Conservation (phyloP, 2,329 filamentous ascomycete genomes). For the Corinectria fuckeliana region DNA sequence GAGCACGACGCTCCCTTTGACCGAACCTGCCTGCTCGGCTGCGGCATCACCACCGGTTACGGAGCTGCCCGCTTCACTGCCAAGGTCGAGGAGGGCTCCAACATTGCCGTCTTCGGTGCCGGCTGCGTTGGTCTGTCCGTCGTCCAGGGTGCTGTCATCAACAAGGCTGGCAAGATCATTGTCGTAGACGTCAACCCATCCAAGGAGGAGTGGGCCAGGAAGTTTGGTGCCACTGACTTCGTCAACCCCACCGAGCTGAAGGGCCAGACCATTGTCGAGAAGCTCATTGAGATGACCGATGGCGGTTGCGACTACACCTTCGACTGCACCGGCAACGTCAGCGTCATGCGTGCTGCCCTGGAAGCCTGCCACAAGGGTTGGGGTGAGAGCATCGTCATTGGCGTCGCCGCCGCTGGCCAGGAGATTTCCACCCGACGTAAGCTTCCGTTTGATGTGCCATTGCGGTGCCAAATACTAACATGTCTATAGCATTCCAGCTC, state of each 20-base stretch:
- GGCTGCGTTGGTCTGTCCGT: conserved; percentile 96
- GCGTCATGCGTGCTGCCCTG: conserved; percentile 92
- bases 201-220: conserved; percentile 91
- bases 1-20: conserved; percentile 92
- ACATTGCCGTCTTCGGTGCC: conserved; percentile 90
- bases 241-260: conserved; percentile 87
- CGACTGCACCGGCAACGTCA: conserved; percentile 97
- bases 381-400: conserved; percentile 98
- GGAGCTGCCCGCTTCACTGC: conserved; percentile 94
- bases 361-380: conserved; percentile 99
- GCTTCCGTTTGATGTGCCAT: conserved; percentile 45
- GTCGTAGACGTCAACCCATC: conserved; percentile 78
- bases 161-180: conserved; percentile 80
- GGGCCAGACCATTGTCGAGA: conserved; percentile 84
- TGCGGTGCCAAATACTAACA: conserved; percentile 28
- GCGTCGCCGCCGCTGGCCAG: conserved; percentile 93
- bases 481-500: conserved; percentile 84
- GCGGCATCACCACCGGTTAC: conserved; percentile 98
- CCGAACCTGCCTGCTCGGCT: conserved; percentile 93
- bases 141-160: conserved; percentile 89
- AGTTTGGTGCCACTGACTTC: conserved; percentile 97
- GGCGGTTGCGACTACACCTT: conserved; percentile 99
- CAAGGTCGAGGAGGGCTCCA: conserved; percentile 87
- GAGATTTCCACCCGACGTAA: conserved; percentile 93
- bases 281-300: conserved; percentile 96